Evolutionary conservation across 116 monocot genomes (phyloP), one percentile per base, ranked within the genome.

Genomic region (Cymodocea nodosa): DNA sequence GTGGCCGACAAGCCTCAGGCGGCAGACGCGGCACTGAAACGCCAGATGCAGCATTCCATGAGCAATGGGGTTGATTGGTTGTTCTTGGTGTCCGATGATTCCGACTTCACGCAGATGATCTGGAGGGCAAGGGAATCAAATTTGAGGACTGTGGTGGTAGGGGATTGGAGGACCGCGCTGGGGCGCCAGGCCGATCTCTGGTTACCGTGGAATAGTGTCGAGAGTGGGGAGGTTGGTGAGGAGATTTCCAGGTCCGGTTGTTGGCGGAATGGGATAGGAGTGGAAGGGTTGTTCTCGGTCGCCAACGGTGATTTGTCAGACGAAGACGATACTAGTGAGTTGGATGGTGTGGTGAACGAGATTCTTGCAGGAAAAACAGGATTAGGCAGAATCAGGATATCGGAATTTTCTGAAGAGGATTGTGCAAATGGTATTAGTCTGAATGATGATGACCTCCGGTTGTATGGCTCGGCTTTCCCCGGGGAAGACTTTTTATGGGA

Each of bases 1-100:
- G 97, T 97, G 50, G 79, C 66, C 44, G 87, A 87, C 71, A 88
- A 88, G 72, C 92, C 97, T 12, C 97, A 98, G 77, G 92, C 97
- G 0, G 92, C 97, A 1, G 97, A 98, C 55, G 63, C 68, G 8
- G 91, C 89, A 15, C 71, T 98, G 55, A 98, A 89, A 80, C 63
- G 84, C 51, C 85, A 86, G 73, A 83, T 98, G 77, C 82, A 68
- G 68, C 85, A 91, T 52, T 91, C 82, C 4, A 71, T 91, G 78
- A 54, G 82, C 8, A 65, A 78, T 9, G 86, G 92, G 58, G 67
- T 98, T 7, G 97, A 98, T 35, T 91, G 92, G 86, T 52, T 98
- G 73, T 69, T 98, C 24, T 59, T 98, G 49, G 84, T 98, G 4
- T 98, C 97, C 0, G 97, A 98, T 20, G 92, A 98, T 58, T 98